These are phyloP conservation scores for Lenwebbia sp. DNA, from an alignment of 345 rosid species.

Conservation along the genomic window DNA sequence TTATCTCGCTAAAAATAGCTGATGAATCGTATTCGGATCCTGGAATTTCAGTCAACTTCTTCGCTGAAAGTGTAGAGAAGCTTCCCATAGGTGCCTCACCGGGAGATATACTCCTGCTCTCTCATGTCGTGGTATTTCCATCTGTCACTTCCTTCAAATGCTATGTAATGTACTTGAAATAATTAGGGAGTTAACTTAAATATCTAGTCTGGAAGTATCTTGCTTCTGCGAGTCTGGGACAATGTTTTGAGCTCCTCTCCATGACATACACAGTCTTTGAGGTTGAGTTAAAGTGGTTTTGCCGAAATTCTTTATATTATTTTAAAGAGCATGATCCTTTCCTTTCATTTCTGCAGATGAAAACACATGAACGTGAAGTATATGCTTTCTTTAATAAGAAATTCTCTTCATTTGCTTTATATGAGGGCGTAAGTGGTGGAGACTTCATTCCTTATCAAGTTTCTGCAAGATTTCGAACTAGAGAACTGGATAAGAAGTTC, in stretches of 20 bases:
- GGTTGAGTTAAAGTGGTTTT: background rate
- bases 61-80: constrained; percentile 18
- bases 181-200: background rate
- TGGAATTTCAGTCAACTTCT: constrained; percentile 41
- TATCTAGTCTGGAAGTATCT: background rate
- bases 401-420: constrained; percentile 62
- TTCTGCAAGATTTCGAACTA: constrained; percentile 35
- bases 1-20: constrained; percentile 32
- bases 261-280: background rate
- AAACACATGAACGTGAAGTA: constrained; percentile 20
- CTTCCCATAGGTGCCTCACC: constrained; percentile 43
- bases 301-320: background rate
- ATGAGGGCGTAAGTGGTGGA: constrained; percentile 23
- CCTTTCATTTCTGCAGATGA: constrained; percentile 30
- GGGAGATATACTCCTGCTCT: constrained; percentile 51
- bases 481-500: constrained; percentile 34
- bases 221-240: background rate
- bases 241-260: background rate
- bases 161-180: background rate
- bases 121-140: constrained; percentile 41
- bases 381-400: constrained; percentile 49
- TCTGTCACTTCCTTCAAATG: background rate
- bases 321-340: background rate
- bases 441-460: constrained; percentile 46
- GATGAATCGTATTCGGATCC: constrained; percentile 35